Evolutionary conservation across 2,329 filamentous ascomycete genomes (phyloP), one percentile per base, ranked within the genome.

Genomic region (Colletotrichum liaoningense): DNA sequence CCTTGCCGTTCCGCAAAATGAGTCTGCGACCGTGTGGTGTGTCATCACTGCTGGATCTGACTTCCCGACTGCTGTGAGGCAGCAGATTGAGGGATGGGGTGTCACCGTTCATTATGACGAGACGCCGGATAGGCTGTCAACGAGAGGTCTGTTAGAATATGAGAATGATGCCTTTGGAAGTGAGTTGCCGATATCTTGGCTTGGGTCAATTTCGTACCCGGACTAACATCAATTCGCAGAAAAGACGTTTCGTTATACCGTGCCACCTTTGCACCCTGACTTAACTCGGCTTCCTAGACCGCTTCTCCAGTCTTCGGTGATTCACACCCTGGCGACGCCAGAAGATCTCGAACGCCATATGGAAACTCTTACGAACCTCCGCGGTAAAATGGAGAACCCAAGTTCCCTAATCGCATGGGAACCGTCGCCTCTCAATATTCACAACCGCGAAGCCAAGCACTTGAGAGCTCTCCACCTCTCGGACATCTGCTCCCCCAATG

Each of bases 141-240:
- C 68, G 24, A 56, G 68, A n/a, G 68, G 63, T 0, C 1, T 67
- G 3, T 24, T 71, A 33, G 12, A 3, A 2, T 71, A 71, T 28
- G n/a, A 71, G 38, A 63, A 71, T 56, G 49, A 71, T 26, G 56
- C 35, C 9, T 71, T 67, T 49, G 63, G 56, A 38, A 33, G 63
- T 72, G 11, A 14, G 55, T 59, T 24, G 8, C 24, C 12, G 26
- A 5, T 22, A 19, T 14, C 55, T 35, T 22, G 1, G 19, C 7
- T 11, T 33, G 11, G 42, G n/a, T 2, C 0, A n/a, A n/a, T 3
- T 11, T 7, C 9, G 49, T 6, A 16, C 8, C 6, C 5, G 28
- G 33, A 3, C 3, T 69, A 35, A 42, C 4, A 6, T 24, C 22
- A 16, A 6, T 1, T 30, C 5, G 14, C 16, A 66, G 72, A 56